Evolutionary conservation across 1,284 basidiomycete species (phyloP).

Genomic region (Coriolopsis trogii): DNA sequence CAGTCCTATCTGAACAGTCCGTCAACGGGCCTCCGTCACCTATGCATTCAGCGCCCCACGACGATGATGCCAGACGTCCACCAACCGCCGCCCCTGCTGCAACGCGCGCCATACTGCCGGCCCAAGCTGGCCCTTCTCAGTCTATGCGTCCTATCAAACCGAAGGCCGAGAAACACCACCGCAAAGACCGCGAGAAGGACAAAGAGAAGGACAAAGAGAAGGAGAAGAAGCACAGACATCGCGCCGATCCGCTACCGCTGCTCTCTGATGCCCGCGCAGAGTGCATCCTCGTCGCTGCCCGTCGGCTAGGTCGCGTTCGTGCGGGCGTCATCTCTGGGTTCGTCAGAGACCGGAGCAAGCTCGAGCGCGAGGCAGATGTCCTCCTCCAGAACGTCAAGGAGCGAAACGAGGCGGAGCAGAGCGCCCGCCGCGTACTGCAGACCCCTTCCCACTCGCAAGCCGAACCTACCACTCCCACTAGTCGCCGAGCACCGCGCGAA

Average conservation of each 20-base stretch:
- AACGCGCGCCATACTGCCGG: background rate
- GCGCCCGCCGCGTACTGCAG: background rate
- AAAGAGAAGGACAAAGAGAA: slow-evolving; percentile 14
- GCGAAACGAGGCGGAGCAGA: slow-evolving; percentile 13
- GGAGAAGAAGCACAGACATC: slow-evolving; percentile 5
- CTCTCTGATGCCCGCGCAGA: slow-evolving; percentile 62
- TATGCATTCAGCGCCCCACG: too few relatives aligned
- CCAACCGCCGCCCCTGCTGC: background rate
- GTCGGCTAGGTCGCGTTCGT: slow-evolving; percentile 56
- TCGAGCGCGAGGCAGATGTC: slow-evolving; percentile 21
- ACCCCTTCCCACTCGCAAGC: slow-evolving; percentile 1
- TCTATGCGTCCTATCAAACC: background rate
- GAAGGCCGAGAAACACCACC: slow-evolving; percentile 6
- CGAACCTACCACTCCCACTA: background rate
- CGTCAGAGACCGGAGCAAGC: slow-evolving; percentile 17
- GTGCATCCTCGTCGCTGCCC: slow-evolving; percentile 60
- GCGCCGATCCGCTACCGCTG: slow-evolving; percentile 21
- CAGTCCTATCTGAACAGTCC: background rate
- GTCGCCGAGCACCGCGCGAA: background rate
- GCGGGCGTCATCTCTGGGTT: slow-evolving; percentile 48
- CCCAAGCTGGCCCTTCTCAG: slow-evolving; percentile 7
- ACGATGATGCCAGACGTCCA: too few relatives aligned
- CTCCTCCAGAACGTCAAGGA: slow-evolving; percentile 25
- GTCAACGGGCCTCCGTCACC: background rate
- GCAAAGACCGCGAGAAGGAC: slow-evolving; percentile 12